Conservation (phyloP, 1,284 basidiomycete genomes). For the Pseudozyma sp. region DNA sequence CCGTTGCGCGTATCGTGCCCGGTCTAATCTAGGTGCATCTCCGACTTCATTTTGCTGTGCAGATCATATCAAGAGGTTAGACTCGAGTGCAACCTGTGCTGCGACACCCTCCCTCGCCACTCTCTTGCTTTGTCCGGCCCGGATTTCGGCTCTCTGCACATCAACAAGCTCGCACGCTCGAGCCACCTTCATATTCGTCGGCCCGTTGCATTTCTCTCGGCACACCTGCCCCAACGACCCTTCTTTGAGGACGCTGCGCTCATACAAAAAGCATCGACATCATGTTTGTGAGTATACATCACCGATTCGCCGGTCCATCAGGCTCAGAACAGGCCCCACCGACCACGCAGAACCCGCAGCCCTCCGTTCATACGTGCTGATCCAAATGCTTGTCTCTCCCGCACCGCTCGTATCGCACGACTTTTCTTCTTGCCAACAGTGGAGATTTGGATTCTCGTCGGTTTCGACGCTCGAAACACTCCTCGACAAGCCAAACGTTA, state of each 20-base stretch:
- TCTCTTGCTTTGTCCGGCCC: too few relatives aligned
- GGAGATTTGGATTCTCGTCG: constrained; percentile 66
- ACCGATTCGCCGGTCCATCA: not conserved
- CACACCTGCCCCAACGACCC: not conserved
- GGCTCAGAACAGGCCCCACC: too few relatives aligned
- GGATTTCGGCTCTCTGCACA: too few relatives aligned
- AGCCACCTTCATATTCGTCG: too few relatives aligned
- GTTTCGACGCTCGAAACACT: constrained; percentile 64
- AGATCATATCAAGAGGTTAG: constrained; percentile 1
- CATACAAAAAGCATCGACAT: constrained; percentile 8
- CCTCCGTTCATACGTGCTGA: constrained; percentile 4
- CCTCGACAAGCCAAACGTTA: constrained; percentile 69
- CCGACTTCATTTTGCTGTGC: not conserved
- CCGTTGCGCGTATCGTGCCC: not conserved
- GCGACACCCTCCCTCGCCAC: not conserved
- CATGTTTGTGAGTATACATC: constrained; percentile 37
- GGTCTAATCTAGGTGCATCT: constrained; percentile 4
- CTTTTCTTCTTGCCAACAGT: constrained; percentile 32
- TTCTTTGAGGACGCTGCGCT: constrained; percentile 8
- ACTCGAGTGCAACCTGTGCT: not conserved
- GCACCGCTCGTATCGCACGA: not conserved
- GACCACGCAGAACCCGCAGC: too few relatives aligned
- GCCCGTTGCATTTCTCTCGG: too few relatives aligned
- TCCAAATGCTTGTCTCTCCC: not conserved
- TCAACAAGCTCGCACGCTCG: too few relatives aligned